These are phyloP conservation scores for Backusella westeae DNA, from an alignment of 192 early-diverging fungal genomes.

Conservation along the genomic window DNA sequence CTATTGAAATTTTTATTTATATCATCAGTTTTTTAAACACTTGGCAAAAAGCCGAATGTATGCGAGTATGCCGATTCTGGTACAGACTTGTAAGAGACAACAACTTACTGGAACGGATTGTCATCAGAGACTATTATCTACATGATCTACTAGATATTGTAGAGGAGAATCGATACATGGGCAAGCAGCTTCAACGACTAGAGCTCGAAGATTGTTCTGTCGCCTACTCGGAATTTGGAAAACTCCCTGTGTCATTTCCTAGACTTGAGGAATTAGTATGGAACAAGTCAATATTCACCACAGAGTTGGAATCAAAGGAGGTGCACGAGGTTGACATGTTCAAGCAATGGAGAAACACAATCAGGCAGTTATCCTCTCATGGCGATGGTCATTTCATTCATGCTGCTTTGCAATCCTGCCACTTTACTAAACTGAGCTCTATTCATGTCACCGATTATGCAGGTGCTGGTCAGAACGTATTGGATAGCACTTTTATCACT, in stretches of 20 bases:
- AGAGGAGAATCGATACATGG: neutral
- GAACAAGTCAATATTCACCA: neutral
- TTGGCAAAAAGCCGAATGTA: neutral
- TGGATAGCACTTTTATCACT: neutral
- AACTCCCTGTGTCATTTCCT: neutral
- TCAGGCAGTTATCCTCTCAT: neutral
- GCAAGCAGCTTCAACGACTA: neutral
- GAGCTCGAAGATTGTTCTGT: neutral
- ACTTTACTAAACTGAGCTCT: neutral
- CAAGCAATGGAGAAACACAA: neutral
- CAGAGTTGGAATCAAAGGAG: neutral
- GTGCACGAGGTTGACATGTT: neutral
- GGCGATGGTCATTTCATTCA: neutral
- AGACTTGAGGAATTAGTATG: neutral
- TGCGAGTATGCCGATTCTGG: neutral
- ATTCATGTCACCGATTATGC: conserved; percentile 1
- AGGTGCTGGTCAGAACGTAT: neutral
- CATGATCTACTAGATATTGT: neutral
- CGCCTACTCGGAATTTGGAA: neutral
- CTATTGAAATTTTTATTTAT: neutral
- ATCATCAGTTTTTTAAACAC: neutral
- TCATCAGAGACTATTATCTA: neutral
- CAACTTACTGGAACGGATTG: neutral
- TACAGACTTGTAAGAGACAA: neutral
- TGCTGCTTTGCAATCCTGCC: neutral